A percentile compares a stretch with the other conserved stretches of the same genome.
phyloP scores from a whole-genome alignment of 2,329 filamentous ascomycete genomes.

The Colletotrichum tabaci region DNA sequence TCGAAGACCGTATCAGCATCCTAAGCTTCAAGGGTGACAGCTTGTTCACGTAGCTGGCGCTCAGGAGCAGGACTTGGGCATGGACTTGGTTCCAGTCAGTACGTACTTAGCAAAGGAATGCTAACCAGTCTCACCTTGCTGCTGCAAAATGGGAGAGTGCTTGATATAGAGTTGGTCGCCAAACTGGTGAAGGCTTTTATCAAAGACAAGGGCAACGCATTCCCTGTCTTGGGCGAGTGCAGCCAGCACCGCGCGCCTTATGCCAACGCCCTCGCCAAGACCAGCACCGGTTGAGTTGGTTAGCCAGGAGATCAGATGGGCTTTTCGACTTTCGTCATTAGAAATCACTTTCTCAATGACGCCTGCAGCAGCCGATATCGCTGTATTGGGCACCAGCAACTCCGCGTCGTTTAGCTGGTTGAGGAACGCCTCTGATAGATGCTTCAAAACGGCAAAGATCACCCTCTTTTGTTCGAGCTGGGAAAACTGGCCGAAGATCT shows the following conservation, averaged over 20 bases:
- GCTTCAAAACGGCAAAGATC: conserved; percentile 56
- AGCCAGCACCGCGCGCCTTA: conserved; percentile 77
- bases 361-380: conserved; percentile 71
- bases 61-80: conserved; percentile 83
- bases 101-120: conserved; percentile 2
- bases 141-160: conserved; percentile 86
- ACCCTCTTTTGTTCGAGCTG: conserved; percentile 61
- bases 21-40: conserved; percentile 76
- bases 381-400: conserved; percentile 43
- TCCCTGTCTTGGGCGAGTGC: conserved; percentile 68
- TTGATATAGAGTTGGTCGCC: conserved; percentile 90
- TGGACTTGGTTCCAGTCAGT: conserved; percentile 70
- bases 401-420: conserved; percentile 52
- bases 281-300: conserved; percentile 75
- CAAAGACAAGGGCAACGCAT: conserved; percentile 70
- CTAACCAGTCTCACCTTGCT: conserved; percentile 78
- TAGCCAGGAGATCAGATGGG: conserved; percentile 75
- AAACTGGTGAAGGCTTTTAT: conserved; percentile 81
- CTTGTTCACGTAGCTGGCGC: conserved; percentile 82
- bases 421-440: conserved; percentile 63
- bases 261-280: conserved; percentile 73
- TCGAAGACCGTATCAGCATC: conserved; percentile 78
- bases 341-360: conserved; percentile 67
- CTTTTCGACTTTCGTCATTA: conserved; percentile 63
- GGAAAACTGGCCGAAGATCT: conserved; percentile 55